Evolutionary conservation across 441 rosid genomes (phyloP), one percentile per base, ranked within the genome.

Genomic region (Metrosideros polymorpha): DNA sequence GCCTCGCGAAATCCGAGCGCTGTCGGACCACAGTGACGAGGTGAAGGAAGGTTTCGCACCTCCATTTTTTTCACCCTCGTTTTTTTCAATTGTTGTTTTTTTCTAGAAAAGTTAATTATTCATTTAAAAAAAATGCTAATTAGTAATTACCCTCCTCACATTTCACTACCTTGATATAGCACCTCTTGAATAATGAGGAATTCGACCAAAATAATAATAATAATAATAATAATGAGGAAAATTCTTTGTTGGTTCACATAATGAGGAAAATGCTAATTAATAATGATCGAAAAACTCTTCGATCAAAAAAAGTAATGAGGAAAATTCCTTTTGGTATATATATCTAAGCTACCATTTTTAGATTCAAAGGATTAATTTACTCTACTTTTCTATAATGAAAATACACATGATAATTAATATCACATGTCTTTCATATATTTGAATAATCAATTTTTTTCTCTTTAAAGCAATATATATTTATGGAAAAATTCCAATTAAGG

Each of bases 1-100:
- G 88, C 92, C 91, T 90, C 87, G 89, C 90, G 90, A 92, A 66
- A 35, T 66, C 91, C 92, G 87, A 86, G 88, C 91, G 86, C 86
- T 84, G 39, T 82, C 57, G 2, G 15, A 59, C 30, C 45, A 47
- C 32, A 49, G 49, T 7, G n/a, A 35, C 15, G 79, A 35, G 77
- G 45, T 2, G 27, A 9, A 35, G 77, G 77, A 35, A 66, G 47
- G 79, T 5, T 19, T 66, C n/a, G 47, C 79, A 19, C n/a, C 47
- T 66, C 15, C 79, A 0, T 22, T 22, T 6, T 6, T 10, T 3
- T 19, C 79, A 2, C 15, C 10, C 8, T 66, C 27, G 4, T 53
- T 53, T 56, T 29, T 13, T 57, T n/a, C 25, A 29, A 30, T 15
- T 61, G 24, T 61, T 61, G 22, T 29, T 61, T 29, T 61, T 29